Evolutionary conservation across 139 green algal genomes (phyloP).

Genomic region (Closterium sp.): DNA sequence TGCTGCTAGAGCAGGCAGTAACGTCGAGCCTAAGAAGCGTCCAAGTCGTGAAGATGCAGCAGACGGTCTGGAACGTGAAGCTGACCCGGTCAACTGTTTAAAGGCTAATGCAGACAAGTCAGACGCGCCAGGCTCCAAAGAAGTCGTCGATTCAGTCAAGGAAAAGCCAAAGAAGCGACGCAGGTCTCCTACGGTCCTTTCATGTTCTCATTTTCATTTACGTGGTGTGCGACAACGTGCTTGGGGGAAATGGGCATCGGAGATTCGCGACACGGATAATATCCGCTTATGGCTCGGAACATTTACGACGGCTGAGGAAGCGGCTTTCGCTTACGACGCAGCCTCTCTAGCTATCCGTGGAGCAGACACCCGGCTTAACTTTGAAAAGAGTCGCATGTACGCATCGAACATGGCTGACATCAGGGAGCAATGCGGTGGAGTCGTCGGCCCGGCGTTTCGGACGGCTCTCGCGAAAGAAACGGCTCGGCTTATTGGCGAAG

Average conservation of each 20-base stretch:
- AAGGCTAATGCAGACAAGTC: not conserved
- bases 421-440: not conserved
- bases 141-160: not conserved
- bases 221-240: slow-evolving; percentile 93
- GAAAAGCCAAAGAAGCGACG: not conserved
- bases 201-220: not conserved
- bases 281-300: slow-evolving; percentile 87
- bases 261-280: slow-evolving; percentile 91
- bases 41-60: not conserved
- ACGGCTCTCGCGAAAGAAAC: not conserved
- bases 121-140: not conserved
- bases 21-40: not conserved
- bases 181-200: not conserved
- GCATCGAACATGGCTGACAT: not conserved
- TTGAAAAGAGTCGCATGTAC: slow-evolving; percentile 46
- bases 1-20: not conserved
- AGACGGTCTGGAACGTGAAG: not conserved
- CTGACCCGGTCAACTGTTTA: not conserved
- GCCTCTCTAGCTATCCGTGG: slow-evolving; percentile 85
- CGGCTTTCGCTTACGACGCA: slow-evolving; percentile 87
- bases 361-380: slow-evolving; percentile 82
- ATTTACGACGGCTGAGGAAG: slow-evolving; percentile 93
- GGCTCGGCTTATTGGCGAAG: not conserved
- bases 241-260: slow-evolving; percentile 95
- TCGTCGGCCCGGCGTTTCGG: not conserved